phyloP scores from a whole-genome alignment of 306 rosid species.

The Dryas octopetala region DNA sequence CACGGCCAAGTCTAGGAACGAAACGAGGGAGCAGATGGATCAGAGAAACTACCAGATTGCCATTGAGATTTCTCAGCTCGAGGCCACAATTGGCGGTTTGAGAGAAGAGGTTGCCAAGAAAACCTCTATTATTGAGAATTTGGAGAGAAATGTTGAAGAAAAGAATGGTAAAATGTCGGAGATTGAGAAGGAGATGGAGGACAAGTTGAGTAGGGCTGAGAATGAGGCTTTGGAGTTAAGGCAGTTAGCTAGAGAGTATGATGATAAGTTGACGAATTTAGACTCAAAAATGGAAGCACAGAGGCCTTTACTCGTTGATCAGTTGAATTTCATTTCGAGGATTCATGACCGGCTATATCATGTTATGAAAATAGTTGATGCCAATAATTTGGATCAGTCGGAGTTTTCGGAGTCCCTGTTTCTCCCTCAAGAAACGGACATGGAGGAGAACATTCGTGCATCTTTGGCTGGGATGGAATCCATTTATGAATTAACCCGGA shows the following conservation, averaged over 20 bases:
- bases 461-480: constrained; percentile 96
- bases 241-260: constrained; percentile 57
- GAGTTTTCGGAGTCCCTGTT: constrained; percentile 71
- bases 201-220: constrained; percentile 50
- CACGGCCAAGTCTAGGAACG: constrained; percentile 66
- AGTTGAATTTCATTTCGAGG: constrained; percentile 69
- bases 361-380: constrained; percentile 58
- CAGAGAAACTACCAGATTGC: constrained; percentile 95
- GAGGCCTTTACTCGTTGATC: constrained; percentile 77
- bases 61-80: constrained; percentile 93
- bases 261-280: constrained; percentile 55
- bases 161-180: constrained; percentile 60
- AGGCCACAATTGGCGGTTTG: constrained; percentile 73
- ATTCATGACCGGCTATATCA: constrained; percentile 71
- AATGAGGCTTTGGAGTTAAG: constrained; percentile 59
- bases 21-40: constrained; percentile 90
- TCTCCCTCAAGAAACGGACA: constrained; percentile 82
- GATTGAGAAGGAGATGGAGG: constrained; percentile 47
- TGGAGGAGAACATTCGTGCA: constrained; percentile 84
- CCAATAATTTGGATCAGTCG: constrained; percentile 53
- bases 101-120: constrained; percentile 78
- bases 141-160: constrained; percentile 58
- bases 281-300: constrained; percentile 56
- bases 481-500: constrained; percentile 57
- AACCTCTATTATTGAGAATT: constrained; percentile 45